Base-by-base conservation (phyloP, 192 early-diverging fungal species). In the Mortierella hygrophila region DNA sequence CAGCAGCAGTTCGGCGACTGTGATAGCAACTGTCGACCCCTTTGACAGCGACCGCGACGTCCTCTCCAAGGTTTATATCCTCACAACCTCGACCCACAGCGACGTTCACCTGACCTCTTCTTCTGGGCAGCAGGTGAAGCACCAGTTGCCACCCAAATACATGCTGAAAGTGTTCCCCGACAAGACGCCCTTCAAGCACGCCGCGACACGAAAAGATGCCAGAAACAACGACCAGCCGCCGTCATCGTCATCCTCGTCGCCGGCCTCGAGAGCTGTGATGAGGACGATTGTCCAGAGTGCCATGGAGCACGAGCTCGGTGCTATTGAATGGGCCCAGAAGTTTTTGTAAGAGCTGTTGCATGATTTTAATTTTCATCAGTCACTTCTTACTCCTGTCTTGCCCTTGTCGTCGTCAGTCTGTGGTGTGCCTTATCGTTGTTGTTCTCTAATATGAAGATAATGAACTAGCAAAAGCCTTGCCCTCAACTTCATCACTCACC, bases 291-390 rank as follows among this genome's bases (percentile, higher is more conserved):
- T 83, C 6, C 76, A 74, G n/a, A 37, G 46, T 46, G 77, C 77
- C 3, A 79, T 84, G 3, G 74, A 84, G 23, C 79, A 84, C 52
- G 82, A 79, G 26, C 3, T 84, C 26, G 82, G 82, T 9, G 82
- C 82, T 32, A 63, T 79, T 26, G 46, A 71, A 2, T 84, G 82
- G 82, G 23, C 21, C 3, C 63, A 68, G 23, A 7, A 42, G 2
- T 21, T 44, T 18, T 52, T 77, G 82, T 79, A 79, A 77, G 38
- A 23, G 29, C 20, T 3, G 10, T 10, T 68, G 4, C 54, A 32
- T 79, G 20, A n/a, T 70, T 72, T 52, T 63, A 37, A 38, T 75
- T 68, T 80, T 74, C 11, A 15, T 32, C 10, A 15, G 26, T 65
- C 13, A 13, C 23, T 9, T 11, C 55, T 1, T 57, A 0, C 35